Conservation (phyloP, 495 filamentous ascomycete genomes). For the Friedmanniomyces endolithicus region DNA sequence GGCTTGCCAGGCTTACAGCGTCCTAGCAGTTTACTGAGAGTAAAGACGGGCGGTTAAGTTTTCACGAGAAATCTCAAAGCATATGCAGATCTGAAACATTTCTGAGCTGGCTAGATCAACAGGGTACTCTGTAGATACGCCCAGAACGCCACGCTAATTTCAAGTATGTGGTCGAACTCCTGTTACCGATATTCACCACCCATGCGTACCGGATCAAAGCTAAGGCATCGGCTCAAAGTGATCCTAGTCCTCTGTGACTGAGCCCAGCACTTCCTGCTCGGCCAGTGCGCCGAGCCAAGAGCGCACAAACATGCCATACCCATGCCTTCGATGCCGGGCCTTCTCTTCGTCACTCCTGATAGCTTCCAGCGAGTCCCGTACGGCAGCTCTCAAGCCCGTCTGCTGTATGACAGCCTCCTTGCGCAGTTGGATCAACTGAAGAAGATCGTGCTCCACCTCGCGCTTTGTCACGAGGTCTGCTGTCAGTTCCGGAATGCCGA, state of each 20-base stretch:
- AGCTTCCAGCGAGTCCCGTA: constrained; percentile 12
- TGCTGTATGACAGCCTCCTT: constrained; percentile 13
- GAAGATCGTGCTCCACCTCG: constrained; percentile 12
- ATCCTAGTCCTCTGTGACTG: neutral
- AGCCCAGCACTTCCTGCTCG: constrained; percentile 7
- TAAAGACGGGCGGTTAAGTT: too few relatives aligned
- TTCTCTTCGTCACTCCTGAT: constrained; percentile 22
- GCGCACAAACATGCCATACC: constrained; percentile 25
- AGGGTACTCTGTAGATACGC: neutral
- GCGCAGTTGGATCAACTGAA: constrained; percentile 26
- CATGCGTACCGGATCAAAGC: too few relatives aligned
- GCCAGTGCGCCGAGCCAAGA: constrained; percentile 17
- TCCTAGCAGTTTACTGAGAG: too few relatives aligned
- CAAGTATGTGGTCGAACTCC: neutral
- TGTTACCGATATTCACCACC: neutral
- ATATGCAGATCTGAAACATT: too few relatives aligned
- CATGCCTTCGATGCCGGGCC: constrained; percentile 23
- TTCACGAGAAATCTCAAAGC: too few relatives aligned
- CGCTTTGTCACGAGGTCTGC: neutral
- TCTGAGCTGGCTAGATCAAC: too few relatives aligned
- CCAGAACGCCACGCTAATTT: neutral
- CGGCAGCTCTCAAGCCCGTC: constrained; percentile 2
- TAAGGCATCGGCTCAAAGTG: neutral
- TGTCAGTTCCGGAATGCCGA: constrained; percentile 3
- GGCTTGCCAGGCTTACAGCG: too few relatives aligned